Percentiles rank a stretch among this genome's conserved stretches.
phyloP scores from a whole-genome alignment of 352 stramenopile species.

The Phytophthora lateralis region DNA sequence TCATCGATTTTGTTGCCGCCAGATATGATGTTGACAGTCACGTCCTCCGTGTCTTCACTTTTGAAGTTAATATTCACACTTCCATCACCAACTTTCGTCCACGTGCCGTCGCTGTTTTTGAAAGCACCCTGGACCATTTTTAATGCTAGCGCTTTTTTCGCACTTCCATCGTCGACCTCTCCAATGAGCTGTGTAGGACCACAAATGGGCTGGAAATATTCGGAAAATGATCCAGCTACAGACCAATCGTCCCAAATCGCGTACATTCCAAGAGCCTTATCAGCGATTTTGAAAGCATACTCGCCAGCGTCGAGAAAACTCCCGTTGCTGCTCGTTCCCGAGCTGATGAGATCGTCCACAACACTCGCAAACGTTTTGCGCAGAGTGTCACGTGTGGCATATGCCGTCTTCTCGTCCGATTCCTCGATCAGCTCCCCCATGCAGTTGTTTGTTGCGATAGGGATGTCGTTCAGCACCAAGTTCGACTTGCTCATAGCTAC shows the following conservation, averaged over 20 bases:
- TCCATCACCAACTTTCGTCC: constrained; percentile 22
- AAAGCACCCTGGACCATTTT: constrained; percentile 38
- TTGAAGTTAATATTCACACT: constrained; percentile 26
- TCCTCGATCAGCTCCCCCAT: constrained; percentile 28
- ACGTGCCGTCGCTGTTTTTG: constrained; percentile 24
- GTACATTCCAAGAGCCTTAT: constrained; percentile 38
- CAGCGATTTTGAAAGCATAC: constrained; percentile 36
- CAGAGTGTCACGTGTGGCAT: constrained; percentile 36
- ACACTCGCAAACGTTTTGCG: constrained; percentile 45
- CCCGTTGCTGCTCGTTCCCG: constrained; percentile 25
- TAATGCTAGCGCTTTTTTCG: constrained; percentile 35
- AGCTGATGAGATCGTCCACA: constrained; percentile 38
- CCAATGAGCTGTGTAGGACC: constrained; percentile 40
- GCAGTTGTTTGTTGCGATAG: constrained; percentile 33
- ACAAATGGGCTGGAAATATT: constrained; percentile 51
- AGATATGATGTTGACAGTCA: constrained; percentile 36
- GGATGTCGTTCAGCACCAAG: constrained; percentile 45
- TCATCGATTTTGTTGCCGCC: constrained; percentile 22
- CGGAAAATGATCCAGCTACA: constrained; percentile 33
- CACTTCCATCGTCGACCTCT: constrained; percentile 38
- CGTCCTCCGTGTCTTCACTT: constrained; percentile 27
- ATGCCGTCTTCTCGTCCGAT: constrained; percentile 15
- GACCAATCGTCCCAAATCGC: constrained; percentile 39
- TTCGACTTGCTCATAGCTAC: constrained; percentile 26
- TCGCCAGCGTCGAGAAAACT: constrained; percentile 25